Percentiles rank a stretch among this genome's conserved stretches.
phyloP scores from a whole-genome alignment of 208 protist species.

The Kentomonas sorsogonicus region DNA sequence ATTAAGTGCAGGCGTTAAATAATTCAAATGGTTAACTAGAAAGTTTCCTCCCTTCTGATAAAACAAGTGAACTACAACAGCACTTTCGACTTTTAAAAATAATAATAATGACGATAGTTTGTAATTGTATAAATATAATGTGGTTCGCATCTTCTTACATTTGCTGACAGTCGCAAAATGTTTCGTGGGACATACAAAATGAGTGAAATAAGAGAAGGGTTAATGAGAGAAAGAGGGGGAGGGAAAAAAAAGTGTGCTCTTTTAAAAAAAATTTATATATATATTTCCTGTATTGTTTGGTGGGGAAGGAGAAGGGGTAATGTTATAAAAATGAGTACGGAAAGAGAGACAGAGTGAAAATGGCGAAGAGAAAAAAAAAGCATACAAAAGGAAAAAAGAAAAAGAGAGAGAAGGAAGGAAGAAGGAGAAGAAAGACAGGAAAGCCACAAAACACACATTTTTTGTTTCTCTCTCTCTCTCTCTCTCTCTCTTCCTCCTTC shows the following conservation, averaged over 20 bases:
- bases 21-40: no score
- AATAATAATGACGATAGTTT: background rate
- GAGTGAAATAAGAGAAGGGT: background rate
- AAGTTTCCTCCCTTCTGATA: no score
- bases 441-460: slow-evolving; percentile 8
- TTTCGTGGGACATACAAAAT: background rate
- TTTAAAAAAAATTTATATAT: no score
- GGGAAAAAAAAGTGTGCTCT: slow-evolving; percentile 8
- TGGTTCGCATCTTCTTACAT: no score
- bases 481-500: background rate
- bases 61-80: no score
- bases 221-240: background rate
- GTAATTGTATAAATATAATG: background rate
- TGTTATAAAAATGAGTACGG: background rate
- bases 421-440: slow-evolving; percentile 11
- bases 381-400: slow-evolving; percentile 9
- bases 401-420: slow-evolving; percentile 10
- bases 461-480: background rate
- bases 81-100: slow-evolving; percentile 15
- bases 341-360: slow-evolving; percentile 12
- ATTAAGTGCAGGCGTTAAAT: no score
- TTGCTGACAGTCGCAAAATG: no score
- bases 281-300: no score
- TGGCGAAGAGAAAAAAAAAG: slow-evolving; percentile 11
- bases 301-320: background rate